Base-by-base conservation (phyloP, 2,329 filamentous ascomycete genomes). In the Arthrobotrys conoides region DNA sequence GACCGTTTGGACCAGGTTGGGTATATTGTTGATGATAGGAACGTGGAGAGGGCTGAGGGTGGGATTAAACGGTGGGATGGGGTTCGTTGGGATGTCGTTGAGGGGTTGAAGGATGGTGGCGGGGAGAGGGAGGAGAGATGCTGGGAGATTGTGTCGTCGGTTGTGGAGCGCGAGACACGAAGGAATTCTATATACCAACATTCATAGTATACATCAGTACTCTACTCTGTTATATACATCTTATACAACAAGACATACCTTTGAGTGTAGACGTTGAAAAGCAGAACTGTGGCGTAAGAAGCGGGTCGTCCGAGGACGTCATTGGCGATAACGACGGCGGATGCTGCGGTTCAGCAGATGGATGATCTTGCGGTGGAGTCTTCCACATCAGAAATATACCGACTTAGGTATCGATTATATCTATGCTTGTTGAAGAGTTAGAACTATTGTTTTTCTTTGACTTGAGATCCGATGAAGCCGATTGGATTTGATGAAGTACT, bases 131-230 rank as follows among this genome's bases (percentile, higher is more conserved):
- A 94, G 53, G 93, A 86, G 79, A 99, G 89, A 82, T 96, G 95
- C 83, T 97, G 94, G 0, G 90, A 90, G 83, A 99, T 98, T 53
- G 92, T 93, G 85, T 99, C 96, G 85, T 99, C 96, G 83, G 97
- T 91, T 59, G 92, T 90, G 66, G 90, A 88, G 80, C 96, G 90
- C 9, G 95, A 97, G 81, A 96, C 85, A 46, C 94, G 92, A 22
- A 99, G 88, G 84, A 99, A 99, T 84, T 97, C 96, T 97, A 5
- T 27, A 10, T 30, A 55, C 33, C 49, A n/a, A 20, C 2, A n/a
- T 53, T 49, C 12, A 41, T 41, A 41, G 5, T 12, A 41, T 41
- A 9, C 14, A 41, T 41, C 12, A 41, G 38, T 16, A 41, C 38
- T 41, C 14, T 12, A 38, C 36, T 36, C 3, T 41, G 5, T 41